Evolutionary conservation across 139 green algal species (phyloP).

Genomic region (Tetradesmus lagerheimii): DNA sequence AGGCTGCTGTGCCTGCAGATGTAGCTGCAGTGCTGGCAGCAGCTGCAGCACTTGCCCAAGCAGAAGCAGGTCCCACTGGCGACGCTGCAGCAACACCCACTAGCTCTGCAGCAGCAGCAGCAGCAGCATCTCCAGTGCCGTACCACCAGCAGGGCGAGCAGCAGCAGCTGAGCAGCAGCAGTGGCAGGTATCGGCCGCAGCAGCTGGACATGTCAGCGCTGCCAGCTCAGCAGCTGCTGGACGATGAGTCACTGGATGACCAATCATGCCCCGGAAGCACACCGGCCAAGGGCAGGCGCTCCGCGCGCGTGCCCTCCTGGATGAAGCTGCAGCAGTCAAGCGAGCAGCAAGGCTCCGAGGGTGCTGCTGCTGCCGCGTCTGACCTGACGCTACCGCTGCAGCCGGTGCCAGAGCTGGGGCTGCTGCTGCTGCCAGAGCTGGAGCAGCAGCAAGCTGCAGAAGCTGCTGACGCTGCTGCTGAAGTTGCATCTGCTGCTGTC

Average conservation of each 20-base stretch:
- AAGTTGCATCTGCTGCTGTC: not conserved
- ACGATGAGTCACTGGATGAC: not conserved
- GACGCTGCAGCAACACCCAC: not conserved
- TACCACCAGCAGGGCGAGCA: constrained; percentile 14
- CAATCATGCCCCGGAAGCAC: not conserved
- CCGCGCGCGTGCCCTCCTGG: not conserved
- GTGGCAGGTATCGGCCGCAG: not conserved
- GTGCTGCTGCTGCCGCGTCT: not conserved
- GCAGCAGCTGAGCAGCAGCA: constrained; percentile 1
- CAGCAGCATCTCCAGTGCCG: not conserved
- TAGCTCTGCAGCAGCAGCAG: constrained; percentile 10
- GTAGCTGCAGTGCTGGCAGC: not conserved
- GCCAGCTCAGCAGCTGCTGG: not conserved
- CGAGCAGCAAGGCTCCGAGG: not conserved
- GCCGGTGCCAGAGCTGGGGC: not conserved
- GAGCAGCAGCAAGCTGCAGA: not conserved
- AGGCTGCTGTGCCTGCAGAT: not conserved
- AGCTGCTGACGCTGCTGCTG: not conserved
- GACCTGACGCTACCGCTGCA: not conserved
- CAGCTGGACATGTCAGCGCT: not conserved
- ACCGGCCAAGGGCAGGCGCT: not conserved
- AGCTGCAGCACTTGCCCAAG: not conserved
- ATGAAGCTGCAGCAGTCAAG: not conserved
- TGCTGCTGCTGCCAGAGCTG: not conserved
- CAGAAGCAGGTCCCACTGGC: not conserved